Evolutionary conservation across 2,329 filamentous ascomycete species (phyloP).

Genomic region (Sclerotinia trifoliorum): DNA sequence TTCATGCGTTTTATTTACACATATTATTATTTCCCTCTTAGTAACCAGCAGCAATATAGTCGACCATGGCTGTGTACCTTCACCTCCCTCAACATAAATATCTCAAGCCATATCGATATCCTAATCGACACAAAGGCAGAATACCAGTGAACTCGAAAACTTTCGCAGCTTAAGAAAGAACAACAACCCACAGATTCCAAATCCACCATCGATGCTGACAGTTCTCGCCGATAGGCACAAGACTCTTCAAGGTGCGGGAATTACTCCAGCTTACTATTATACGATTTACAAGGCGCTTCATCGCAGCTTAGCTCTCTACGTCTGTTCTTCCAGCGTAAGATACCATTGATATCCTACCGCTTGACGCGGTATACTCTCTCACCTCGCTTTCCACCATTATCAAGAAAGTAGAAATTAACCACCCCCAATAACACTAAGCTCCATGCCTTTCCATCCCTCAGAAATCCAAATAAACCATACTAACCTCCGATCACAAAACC

Average conservation of each 20-base stretch:
- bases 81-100: slow-evolving; percentile 56
- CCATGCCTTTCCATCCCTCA: slow-evolving; percentile 53
- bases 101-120: slow-evolving; percentile 44
- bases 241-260: slow-evolving; percentile 49
- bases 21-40: slow-evolving; percentile 29
- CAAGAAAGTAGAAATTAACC: slow-evolving; percentile 60
- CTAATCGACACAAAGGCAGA: slow-evolving; percentile 24
- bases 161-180: slow-evolving; percentile 38
- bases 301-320: background rate
- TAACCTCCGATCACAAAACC: slow-evolving; percentile 51
- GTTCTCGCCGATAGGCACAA: slow-evolving; percentile 47
- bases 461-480: slow-evolving; percentile 51
- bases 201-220: slow-evolving; percentile 44
- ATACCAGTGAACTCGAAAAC: slow-evolving; percentile 26
- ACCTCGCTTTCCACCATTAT: slow-evolving; percentile 36
- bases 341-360: slow-evolving; percentile 28
- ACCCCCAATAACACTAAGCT: slow-evolving; percentile 58
- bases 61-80: slow-evolving; percentile 47
- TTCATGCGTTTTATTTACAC: too few species aligned
- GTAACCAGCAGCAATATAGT: slow-evolving; percentile 32
- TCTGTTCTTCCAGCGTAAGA: slow-evolving; percentile 43
- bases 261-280: slow-evolving; percentile 55
- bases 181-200: slow-evolving; percentile 38
- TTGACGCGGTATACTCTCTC: slow-evolving; percentile 22
- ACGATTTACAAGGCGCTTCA: slow-evolving; percentile 38